Percentiles rank a stretch among this genome's conserved stretches.
These are phyloP conservation scores for Serpula lacrymans DNA, from an alignment of 768 basidiomycete genomes.

Conservation along the genomic window DNA sequence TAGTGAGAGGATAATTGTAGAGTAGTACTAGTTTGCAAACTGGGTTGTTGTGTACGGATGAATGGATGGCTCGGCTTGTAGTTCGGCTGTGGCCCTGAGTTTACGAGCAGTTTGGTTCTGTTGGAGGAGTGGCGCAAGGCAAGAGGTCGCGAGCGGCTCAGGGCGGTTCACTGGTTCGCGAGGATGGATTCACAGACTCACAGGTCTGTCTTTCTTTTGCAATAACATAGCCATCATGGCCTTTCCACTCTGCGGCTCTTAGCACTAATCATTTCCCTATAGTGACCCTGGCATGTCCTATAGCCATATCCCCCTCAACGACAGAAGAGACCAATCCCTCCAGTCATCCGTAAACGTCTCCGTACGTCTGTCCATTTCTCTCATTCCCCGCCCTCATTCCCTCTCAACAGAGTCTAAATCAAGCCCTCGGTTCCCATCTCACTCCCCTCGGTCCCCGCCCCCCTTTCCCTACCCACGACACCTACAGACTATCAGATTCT, in stretches of 20 bases:
- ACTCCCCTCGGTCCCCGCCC: constrained; percentile 33
- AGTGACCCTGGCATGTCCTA: constrained; percentile 63
- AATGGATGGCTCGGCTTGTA: too few species aligned
- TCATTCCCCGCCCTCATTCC: constrained; percentile 21
- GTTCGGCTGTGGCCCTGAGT: too few species aligned
- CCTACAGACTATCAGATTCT: constrained; percentile 28
- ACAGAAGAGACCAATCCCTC: constrained; percentile 52
- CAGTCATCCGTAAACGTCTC: constrained; percentile 48
- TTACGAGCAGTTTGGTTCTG: too few species aligned
- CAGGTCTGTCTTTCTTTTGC: constrained; percentile 28
- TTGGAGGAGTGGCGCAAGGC: too few species aligned
- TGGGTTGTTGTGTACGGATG: too few species aligned
- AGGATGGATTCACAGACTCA: constrained; percentile 31
- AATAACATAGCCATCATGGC: constrained; percentile 3
- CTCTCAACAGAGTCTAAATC: constrained; percentile 50
- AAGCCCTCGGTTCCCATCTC: constrained; percentile 56
- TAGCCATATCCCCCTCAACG: constrained; percentile 49
- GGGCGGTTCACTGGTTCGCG: constrained; percentile 25
- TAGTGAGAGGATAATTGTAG: too few species aligned
- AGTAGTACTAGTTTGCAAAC: too few species aligned
- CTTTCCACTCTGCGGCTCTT: constrained; percentile 1
- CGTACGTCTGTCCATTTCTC: constrained; percentile 43
- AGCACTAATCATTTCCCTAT: constrained; percentile 20
- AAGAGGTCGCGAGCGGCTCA: constrained; percentile 35
- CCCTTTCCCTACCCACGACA: constrained; percentile 23